Base-by-base conservation (phyloP, 208 protist species). In the Leishmania martiniquensis region DNA sequence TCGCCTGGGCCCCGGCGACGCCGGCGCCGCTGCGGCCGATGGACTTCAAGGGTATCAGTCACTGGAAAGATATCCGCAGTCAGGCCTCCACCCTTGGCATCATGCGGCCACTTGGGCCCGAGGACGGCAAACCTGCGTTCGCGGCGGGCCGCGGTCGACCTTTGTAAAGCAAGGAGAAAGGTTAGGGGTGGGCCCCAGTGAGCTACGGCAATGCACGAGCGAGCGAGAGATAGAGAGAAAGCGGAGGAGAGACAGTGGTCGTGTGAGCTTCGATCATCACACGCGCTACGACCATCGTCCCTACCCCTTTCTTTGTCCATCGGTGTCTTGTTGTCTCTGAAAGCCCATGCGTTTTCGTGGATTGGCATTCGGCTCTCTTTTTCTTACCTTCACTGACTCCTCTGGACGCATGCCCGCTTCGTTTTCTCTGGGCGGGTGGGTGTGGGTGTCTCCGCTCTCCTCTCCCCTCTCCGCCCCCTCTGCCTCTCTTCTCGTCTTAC, bases 1-100 rank as follows among this genome's bases (percentile, higher is more conserved):
- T 83, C 39, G 79, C 78, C 45, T 92, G 85, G 82, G 80, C 76
- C 13, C 86, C 85, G 34, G 74, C 85, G 17, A 96, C 90, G 7
- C 92, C 90, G 0, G 84, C 83, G 10, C 77, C 87, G 32, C 80
- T 93, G 71, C 84, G 82, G 13, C 90, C 89, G 39, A 89, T 90
- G 84, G 90, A 94, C 75, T 94, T 96, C 81, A 89, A 89, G 37
- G 93, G 90, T 42, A 92, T 93, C 52, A 81, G 89, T 42, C 91
- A 94, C 83, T 96, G 91, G 89, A 84, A 87, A 52, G 88, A 94
- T 22, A 85, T 91, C 9, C 87, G 86, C 57, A 88, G 78, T 32
- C 69, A 79, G 47, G 34, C 76, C 9, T 75, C 69, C 57, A 83
- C 80, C 25, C 81, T 92, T 1, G 93, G 88, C 51, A 89, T 93